A percentile compares a stretch with the other conserved stretches of the same genome.
Conservation (phyloP, 805 yeast species). For the Teunomyces funiuensis region DNA sequence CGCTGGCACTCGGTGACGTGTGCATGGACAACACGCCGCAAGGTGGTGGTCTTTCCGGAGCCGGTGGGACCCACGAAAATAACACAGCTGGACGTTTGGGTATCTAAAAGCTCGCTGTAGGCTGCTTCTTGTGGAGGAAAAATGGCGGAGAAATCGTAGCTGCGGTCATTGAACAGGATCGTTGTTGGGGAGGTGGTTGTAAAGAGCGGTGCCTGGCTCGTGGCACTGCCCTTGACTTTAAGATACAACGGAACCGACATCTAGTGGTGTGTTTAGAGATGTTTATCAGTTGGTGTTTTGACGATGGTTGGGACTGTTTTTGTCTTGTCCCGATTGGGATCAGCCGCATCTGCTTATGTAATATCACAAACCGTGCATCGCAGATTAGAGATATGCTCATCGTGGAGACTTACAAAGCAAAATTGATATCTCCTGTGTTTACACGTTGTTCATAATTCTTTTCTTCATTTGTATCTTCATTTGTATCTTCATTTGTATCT, state of each 20-base stretch:
- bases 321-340: not conserved
- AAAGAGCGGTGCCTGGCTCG: conserved; percentile 10
- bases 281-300: too few relatives aligned
- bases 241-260: conserved; percentile 25
- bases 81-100: conserved; percentile 12
- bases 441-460: too few relatives aligned
- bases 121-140: conserved; percentile 7
- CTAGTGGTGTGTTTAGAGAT: too few relatives aligned
- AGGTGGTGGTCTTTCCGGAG: conserved; percentile 33
- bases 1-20: conserved; percentile 11
- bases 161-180: conserved; percentile 19
- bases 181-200: conserved; percentile 11
- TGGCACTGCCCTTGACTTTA: conserved; percentile 20
- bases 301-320: conserved; percentile 3
- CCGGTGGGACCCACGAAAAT: conserved; percentile 32
- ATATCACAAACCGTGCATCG: too few relatives aligned
- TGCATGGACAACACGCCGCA: conserved; percentile 18
- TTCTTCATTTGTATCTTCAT: too few relatives aligned
- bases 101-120: conserved; percentile 11
- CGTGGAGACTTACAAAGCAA: too few relatives aligned
- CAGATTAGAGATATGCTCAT: too few relatives aligned
- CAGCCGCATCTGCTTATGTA: not conserved
- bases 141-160: conserved; percentile 24
- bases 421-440: too few relatives aligned
- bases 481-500: too few relatives aligned